Conservation (phyloP, 2,329 filamentous ascomycete species). For the Pseudogymnoascus sp. region DNA sequence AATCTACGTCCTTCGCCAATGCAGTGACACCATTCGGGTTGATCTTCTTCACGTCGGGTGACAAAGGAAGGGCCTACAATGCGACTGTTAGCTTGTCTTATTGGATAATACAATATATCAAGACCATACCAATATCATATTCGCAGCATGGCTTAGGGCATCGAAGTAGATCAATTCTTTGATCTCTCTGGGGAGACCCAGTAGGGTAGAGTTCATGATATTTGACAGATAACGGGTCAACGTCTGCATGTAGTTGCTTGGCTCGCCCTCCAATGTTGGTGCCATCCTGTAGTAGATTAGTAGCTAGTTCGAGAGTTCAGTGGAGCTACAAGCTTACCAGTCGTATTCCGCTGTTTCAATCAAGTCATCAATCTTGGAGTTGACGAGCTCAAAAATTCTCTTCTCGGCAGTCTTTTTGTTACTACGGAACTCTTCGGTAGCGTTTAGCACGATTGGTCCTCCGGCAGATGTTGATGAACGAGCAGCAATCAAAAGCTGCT, state of each 20-base stretch:
- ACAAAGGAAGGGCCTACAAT: slow-evolving; percentile 38
- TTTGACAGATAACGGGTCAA: slow-evolving; percentile 87
- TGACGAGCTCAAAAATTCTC: slow-evolving; percentile 95
- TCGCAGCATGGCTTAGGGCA: slow-evolving; percentile 81
- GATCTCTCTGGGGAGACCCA: slow-evolving; percentile 89
- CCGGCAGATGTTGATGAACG: slow-evolving; percentile 74
- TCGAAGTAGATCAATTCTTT: slow-evolving; percentile 98
- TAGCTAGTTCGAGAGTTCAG: slow-evolving; percentile 3
- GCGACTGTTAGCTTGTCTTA: not conserved
- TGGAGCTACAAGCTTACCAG: slow-evolving; percentile 51
- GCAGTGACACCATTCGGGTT: slow-evolving; percentile 78
- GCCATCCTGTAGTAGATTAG: slow-evolving; percentile 38
- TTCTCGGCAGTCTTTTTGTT: slow-evolving; percentile 97
- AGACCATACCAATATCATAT: slow-evolving; percentile 61
- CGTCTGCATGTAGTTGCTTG: slow-evolving; percentile 92
- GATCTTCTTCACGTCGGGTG: slow-evolving; percentile 72
- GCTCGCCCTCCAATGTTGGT: slow-evolving; percentile 56
- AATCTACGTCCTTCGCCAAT: slow-evolving; percentile 73
- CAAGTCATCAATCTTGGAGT: slow-evolving; percentile 96
- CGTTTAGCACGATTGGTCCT: slow-evolving; percentile 68
- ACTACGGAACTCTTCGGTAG: slow-evolving; percentile 76
- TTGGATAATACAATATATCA: not conserved
- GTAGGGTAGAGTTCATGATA: slow-evolving; percentile 90
- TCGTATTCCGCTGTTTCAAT: slow-evolving; percentile 97
- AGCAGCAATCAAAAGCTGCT: slow-evolving; percentile 75